A percentile compares a stretch with the other conserved stretches of the same genome.
Evolutionary conservation across 495 filamentous ascomycete genomes (phyloP).

Genomic region (Choiromyces venosus): DNA sequence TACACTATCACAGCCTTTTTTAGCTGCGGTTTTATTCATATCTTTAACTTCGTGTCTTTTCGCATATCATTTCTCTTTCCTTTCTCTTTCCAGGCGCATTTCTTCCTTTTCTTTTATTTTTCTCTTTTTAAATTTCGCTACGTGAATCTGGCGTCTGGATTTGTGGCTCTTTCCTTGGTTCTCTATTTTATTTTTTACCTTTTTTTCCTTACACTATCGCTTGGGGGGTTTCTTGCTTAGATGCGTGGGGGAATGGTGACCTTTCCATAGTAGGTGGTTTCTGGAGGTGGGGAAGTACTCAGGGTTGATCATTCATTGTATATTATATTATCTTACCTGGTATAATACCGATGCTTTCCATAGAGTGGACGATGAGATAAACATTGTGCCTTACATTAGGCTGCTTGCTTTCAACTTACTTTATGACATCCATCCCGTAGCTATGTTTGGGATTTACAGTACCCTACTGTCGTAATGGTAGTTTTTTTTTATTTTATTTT

Average conservation of each 20-base stretch:
- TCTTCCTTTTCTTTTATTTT: not conserved
- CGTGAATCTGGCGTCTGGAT: slow-evolving; percentile 2
- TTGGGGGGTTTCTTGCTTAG: not conserved
- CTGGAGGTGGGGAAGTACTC: not conserved
- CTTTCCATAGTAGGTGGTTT: too few relatives aligned
- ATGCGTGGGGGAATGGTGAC: not conserved
- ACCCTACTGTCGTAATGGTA: not conserved
- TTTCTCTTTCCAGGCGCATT: not conserved
- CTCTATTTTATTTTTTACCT: not conserved
- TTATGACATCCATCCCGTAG: not conserved
- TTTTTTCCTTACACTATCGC: not conserved
- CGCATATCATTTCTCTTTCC: not conserved
- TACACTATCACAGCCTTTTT: not conserved
- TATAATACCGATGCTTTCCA: not conserved
- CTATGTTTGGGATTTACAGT: not conserved
- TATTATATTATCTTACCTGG: not conserved
- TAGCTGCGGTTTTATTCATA: not conserved
- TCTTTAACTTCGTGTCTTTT: not conserved
- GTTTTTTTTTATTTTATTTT: too few relatives aligned
- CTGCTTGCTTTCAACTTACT: not conserved
- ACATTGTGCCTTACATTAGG: not conserved
- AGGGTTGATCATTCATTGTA: not conserved
- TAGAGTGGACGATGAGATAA: not conserved
- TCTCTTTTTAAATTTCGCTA: not conserved
- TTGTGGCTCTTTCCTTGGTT: not conserved